Conservation (phyloP, 306 rosid species). For the Medicago ruthenica region DNA sequence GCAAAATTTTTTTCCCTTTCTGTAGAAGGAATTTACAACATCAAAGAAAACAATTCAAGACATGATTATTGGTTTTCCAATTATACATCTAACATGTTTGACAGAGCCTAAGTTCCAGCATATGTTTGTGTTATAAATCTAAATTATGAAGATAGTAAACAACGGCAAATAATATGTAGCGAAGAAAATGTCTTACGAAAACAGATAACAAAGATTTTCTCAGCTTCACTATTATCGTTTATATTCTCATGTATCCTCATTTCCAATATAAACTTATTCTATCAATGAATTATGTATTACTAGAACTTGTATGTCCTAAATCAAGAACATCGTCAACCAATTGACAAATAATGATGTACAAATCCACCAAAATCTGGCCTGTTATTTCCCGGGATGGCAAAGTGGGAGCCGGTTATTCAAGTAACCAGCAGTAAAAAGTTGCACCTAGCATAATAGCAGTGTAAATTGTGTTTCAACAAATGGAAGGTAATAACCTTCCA, state of each 20-base stretch:
- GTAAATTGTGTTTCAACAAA: constrained; percentile 37
- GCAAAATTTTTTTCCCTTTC: background rate
- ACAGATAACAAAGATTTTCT: constrained; percentile 13
- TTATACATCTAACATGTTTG: background rate
- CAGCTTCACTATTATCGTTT: constrained; percentile 10
- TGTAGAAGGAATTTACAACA: background rate
- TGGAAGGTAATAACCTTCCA: constrained; percentile 22
- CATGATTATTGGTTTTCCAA: background rate
- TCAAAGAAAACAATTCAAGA: constrained; percentile 5
- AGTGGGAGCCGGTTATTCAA: background rate
- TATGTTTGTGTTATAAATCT: background rate
- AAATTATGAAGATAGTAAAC: background rate
- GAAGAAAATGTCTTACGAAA: background rate
- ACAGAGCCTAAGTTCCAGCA: background rate
- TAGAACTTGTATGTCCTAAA: background rate
- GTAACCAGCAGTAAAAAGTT: constrained; percentile 11
- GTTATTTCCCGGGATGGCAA: constrained; percentile 28
- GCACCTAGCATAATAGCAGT: constrained; percentile 32
- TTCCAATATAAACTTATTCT: background rate
- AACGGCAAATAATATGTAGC: background rate
- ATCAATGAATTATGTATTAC: constrained; percentile 1
- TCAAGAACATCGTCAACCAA: constrained; percentile 9
- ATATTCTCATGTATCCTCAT: background rate
- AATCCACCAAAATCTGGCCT: constrained; percentile 32
- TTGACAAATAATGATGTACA: constrained; percentile 23